A percentile compares a stretch with the other conserved stretches of the same genome.
phyloP scores from a whole-genome alignment of 1,284 basidiomycete genomes.

The Microstroma glucosiphilum region DNA sequence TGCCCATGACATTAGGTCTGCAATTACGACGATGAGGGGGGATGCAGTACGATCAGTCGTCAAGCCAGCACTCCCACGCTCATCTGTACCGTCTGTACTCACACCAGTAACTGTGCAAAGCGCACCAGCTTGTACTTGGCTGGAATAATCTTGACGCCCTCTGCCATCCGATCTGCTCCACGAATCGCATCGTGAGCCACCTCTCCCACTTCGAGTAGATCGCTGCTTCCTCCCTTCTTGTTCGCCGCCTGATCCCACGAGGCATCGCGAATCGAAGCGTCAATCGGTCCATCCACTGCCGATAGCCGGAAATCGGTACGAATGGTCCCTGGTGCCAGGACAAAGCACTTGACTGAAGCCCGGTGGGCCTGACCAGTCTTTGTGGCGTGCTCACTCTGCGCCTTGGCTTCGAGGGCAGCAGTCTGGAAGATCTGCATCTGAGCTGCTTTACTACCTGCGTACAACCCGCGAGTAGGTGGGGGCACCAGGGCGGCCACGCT shows the following conservation, averaged over 20 bases:
- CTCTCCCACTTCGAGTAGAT: conserved; percentile 21
- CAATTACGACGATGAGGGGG: not conserved
- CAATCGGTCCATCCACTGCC: conserved; percentile 28
- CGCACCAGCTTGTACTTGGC: conserved; percentile 26
- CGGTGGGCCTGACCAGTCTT: conserved; percentile 14
- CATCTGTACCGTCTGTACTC: conserved; percentile 10
- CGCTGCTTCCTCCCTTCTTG: conserved; percentile 23
- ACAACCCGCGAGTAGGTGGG: conserved; percentile 76
- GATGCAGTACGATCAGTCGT: not conserved
- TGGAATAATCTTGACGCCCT: conserved; percentile 26
- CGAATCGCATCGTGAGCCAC: conserved; percentile 31
- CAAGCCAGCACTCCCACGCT: not conserved
- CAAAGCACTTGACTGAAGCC: conserved; percentile 33
- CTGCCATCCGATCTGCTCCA: conserved; percentile 25
- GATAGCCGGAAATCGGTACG: conserved; percentile 36
- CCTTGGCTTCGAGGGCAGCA: conserved; percentile 64
- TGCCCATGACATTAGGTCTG: conserved; percentile 15
- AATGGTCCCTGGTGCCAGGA: conserved; percentile 44
- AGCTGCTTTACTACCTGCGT: conserved; percentile 76
- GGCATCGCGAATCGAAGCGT: conserved; percentile 20
- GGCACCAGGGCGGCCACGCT: conserved; percentile 74
- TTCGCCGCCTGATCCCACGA: conserved; percentile 28
- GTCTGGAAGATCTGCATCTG: conserved; percentile 71
- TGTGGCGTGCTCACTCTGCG: conserved; percentile 27
- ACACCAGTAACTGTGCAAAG: conserved; percentile 21